Conservation (phyloP, 106 monocot species). For the Platanthera zijinensis region DNA sequence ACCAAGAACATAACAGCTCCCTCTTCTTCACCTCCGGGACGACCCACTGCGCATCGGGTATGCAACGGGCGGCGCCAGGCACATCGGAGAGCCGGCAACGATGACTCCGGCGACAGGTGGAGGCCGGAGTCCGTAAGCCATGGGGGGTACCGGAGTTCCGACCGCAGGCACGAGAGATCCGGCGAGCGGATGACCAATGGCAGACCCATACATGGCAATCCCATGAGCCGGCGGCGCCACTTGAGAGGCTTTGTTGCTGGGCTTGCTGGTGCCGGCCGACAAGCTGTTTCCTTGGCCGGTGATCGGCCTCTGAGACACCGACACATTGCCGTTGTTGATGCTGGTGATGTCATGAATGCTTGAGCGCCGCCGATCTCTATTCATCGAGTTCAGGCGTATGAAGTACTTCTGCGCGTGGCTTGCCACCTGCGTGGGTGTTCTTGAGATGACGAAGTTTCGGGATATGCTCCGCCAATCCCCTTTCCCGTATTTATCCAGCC, state of each 20-base stretch:
- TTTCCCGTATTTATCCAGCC: conserved; percentile 57
- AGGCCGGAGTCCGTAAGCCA: conserved; percentile 25
- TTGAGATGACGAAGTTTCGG: conserved; percentile 49
- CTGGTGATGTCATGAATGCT: conserved; percentile 62
- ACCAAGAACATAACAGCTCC: not conserved
- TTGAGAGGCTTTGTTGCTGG: conserved; percentile 18
- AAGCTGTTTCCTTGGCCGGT: conserved; percentile 23
- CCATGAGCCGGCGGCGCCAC: conserved; percentile 14
- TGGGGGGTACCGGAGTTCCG: conserved; percentile 15
- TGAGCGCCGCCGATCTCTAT: conserved; percentile 43
- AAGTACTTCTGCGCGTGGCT: conserved; percentile 70
- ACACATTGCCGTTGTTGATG: conserved; percentile 22
- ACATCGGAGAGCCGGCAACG: conserved; percentile 5
- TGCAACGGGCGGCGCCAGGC: conserved; percentile 1
- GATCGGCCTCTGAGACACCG: conserved; percentile 28
- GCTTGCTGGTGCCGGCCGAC: conserved; percentile 1
- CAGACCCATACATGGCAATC: conserved; percentile 13
- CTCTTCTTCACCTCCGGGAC: conserved; percentile 8
- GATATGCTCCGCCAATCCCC: conserved; percentile 71
- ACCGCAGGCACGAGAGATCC: conserved; percentile 19
- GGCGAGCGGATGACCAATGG: conserved; percentile 33
- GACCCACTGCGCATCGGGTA: conserved; percentile 7
- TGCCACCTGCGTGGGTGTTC: conserved; percentile 55
- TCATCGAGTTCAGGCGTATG: conserved; percentile 49
- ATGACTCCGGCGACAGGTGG: conserved; percentile 14